Percentiles rank a stretch among this genome's conserved stretches.
Evolutionary conservation across 2,329 filamentous ascomycete species (phyloP).

Genomic region (Drechslerella dactyloides): DNA sequence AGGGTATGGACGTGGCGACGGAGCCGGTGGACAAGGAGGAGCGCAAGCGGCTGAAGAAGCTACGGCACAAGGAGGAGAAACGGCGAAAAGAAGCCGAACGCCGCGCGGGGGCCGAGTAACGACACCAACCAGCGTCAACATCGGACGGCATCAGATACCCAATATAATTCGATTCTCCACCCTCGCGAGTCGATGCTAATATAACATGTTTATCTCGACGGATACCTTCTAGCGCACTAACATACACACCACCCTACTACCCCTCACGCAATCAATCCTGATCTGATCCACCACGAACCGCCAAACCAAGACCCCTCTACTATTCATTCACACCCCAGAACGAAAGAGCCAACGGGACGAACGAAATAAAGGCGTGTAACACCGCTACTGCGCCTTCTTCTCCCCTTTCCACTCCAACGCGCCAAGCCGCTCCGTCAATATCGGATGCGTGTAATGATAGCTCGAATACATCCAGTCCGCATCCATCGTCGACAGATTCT

Average conservation of each 20-base stretch:
- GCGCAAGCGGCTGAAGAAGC: constrained; percentile 41
- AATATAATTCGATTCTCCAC: background rate
- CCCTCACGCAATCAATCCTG: no score
- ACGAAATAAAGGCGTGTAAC: background rate
- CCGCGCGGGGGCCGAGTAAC: constrained; percentile 18
- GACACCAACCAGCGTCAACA: background rate
- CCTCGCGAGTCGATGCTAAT: background rate
- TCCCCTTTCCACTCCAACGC: constrained; percentile 85
- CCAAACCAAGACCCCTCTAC: no score
- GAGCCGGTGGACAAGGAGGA: constrained; percentile 31
- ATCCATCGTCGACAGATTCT: constrained; percentile 98
- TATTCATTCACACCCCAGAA: no score
- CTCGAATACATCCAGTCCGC: constrained; percentile 98
- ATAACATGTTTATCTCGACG: background rate
- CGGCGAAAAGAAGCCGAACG: constrained; percentile 33
- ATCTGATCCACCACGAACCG: no score
- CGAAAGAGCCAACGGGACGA: constrained; percentile 57
- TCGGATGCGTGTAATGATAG: constrained; percentile 98
- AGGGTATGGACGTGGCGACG: constrained; percentile 5
- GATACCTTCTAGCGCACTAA: background rate
- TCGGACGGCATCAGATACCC: no score
- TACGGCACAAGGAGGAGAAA: constrained; percentile 39
- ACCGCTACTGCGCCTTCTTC: constrained; percentile 59
- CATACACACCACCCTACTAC: background rate
- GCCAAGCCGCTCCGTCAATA: constrained; percentile 88